Percentiles rank a stretch among this genome's conserved stretches.
Conservation (phyloP, 2,329 filamentous ascomycete species). For the Aspergillus floridensis region DNA sequence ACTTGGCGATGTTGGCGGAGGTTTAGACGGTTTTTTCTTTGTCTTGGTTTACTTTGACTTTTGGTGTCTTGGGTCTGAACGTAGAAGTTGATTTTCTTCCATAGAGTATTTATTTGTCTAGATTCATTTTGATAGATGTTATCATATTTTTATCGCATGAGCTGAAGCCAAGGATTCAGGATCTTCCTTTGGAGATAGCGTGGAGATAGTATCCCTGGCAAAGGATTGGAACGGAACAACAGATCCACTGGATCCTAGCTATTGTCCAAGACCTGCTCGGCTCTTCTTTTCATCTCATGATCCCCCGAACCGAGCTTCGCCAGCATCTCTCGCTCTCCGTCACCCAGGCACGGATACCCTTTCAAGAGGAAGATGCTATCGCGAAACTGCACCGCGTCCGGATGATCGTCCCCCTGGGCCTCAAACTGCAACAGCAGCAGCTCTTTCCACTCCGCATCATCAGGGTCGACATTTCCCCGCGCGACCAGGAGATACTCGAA, state of each 20-base stretch:
- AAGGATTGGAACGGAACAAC: no score
- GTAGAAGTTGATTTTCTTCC: no score
- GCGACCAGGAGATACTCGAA: constrained; percentile 36
- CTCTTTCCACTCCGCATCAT: constrained; percentile 25
- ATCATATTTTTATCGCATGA: no score
- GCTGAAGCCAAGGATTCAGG: no score
- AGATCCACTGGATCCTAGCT: no score
- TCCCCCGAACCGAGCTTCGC: background rate
- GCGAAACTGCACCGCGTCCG: constrained; percentile 22
- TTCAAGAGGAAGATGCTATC: constrained; percentile 20
- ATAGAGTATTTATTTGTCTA: no score
- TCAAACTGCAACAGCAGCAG: constrained; percentile 21
- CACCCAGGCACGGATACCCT: constrained; percentile 20
- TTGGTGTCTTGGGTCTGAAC: no score
- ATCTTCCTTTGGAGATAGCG: no score
- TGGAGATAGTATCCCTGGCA: no score
- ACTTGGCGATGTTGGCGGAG: background rate
- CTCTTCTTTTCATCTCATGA: no score
- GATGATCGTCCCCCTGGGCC: constrained; percentile 18
- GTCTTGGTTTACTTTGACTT: background rate
- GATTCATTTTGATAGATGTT: no score
- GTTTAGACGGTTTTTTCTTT: background rate
- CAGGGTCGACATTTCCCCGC: constrained; percentile 16
- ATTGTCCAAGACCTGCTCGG: no score
- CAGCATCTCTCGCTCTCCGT: constrained; percentile 19